phyloP scores from a whole-genome alignment of 441 rosid genomes.

The Eruca vesicaria region DNA sequence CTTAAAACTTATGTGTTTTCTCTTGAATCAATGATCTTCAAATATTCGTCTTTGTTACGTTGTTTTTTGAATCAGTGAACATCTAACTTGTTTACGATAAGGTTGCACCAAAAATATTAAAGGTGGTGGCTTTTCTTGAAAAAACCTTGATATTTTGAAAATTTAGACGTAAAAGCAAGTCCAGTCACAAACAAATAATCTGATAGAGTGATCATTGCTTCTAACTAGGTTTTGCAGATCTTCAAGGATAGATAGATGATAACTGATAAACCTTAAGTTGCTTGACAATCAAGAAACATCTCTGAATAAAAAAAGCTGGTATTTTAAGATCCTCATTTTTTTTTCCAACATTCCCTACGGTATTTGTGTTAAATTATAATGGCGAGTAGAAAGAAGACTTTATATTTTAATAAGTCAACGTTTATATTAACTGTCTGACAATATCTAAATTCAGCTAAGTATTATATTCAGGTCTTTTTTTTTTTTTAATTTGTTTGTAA shows the following conservation, averaged over 20 bases:
- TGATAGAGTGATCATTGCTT: too few species aligned
- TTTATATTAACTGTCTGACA: background rate
- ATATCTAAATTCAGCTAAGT: background rate
- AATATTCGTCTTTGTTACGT: background rate
- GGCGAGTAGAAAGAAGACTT: background rate
- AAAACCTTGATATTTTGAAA: background rate
- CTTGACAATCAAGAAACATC: background rate
- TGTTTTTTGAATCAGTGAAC: background rate
- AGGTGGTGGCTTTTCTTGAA: background rate
- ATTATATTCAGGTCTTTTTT: background rate
- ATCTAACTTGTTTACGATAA: background rate
- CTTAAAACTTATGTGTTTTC: background rate
- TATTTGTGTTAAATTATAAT: background rate
- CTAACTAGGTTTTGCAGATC: too few species aligned
- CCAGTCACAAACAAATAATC: too few species aligned
- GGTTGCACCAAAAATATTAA: too few species aligned
- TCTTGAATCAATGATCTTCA: background rate
- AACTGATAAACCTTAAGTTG: background rate
- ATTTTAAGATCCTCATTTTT: background rate
- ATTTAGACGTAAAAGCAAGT: background rate
- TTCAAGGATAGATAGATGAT: too few species aligned
- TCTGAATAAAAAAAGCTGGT: background rate
- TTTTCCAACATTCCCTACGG: background rate
- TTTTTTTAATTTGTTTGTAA: background rate
- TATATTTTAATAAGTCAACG: background rate